A percentile compares a stretch with the other conserved stretches of the same genome.
Conservation (phyloP, 352 stramenopile species). For the Phytopythium boreale region DNA sequence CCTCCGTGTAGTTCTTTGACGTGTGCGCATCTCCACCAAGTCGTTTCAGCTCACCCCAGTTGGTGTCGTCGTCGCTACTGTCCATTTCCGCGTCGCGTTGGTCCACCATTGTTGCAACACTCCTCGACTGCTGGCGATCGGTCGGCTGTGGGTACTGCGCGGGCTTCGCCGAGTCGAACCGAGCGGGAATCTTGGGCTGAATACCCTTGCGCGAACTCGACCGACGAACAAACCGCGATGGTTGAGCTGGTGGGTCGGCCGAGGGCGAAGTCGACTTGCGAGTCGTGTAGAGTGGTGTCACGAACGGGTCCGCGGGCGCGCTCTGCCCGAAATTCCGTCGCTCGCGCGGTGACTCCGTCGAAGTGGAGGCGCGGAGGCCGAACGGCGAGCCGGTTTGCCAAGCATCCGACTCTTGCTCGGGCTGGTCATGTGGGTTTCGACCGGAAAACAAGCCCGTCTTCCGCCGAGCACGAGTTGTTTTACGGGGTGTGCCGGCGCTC, state of each 20-base stretch:
- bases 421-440: constrained; percentile 20
- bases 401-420: constrained; percentile 10
- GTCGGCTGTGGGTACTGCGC: background rate
- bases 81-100: constrained; percentile 25
- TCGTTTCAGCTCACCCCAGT: constrained; percentile 64
- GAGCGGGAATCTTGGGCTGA: constrained; percentile 4
- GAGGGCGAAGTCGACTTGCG: constrained; percentile 7
- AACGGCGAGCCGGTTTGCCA: constrained; percentile 30
- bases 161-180: background rate
- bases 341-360: constrained; percentile 12
- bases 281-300: constrained; percentile 33
- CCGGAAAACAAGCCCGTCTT: constrained; percentile 33
- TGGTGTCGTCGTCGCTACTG: constrained; percentile 32
- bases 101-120: background rate
- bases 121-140: no score
- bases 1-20: constrained; percentile 37
- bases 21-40: constrained; percentile 50
- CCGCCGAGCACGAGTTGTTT: constrained; percentile 6
- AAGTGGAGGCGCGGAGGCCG: constrained; percentile 13
- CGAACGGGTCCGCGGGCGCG: constrained; percentile 43
- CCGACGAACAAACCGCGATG: constrained; percentile 7
- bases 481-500: constrained; percentile 13
- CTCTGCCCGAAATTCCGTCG: constrained; percentile 20
- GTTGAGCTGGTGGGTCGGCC: constrained; percentile 1
- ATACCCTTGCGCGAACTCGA: constrained; percentile 3